Percentiles rank a stretch among this genome's conserved stretches.
Evolutionary conservation across 805 yeast genomes (phyloP).

Genomic region (Ascoidea rubescens): DNA sequence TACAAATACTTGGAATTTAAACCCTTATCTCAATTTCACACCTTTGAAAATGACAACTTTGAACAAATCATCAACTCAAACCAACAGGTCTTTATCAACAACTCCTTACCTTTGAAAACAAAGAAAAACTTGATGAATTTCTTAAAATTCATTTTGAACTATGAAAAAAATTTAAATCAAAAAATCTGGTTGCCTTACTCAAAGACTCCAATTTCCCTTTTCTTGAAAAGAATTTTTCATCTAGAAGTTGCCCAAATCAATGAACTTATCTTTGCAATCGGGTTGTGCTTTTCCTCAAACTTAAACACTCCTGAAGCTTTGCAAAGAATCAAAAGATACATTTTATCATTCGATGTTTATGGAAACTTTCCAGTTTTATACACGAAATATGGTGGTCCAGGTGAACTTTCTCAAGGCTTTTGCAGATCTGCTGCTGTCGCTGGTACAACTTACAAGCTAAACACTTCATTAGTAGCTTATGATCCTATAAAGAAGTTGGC

Average conservation of each 20-base stretch:
- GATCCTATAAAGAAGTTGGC: constrained; percentile 61
- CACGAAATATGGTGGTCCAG: constrained; percentile 91
- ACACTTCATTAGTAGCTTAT: constrained; percentile 48
- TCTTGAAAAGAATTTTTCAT: constrained; percentile 54
- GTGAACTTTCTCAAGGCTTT: constrained; percentile 92
- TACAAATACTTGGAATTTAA: constrained; percentile 87
- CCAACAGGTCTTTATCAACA: constrained; percentile 32
- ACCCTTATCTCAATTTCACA: constrained; percentile 76
- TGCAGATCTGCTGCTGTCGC: constrained; percentile 98
- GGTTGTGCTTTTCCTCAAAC: constrained; percentile 49
- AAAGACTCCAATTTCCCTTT: constrained; percentile 40
- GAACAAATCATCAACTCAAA: constrained; percentile 77
- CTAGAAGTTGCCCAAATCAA: constrained; percentile 61
- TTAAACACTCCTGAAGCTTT: constrained; percentile 65
- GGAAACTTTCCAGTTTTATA: constrained; percentile 89
- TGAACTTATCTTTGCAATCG: constrained; percentile 79
- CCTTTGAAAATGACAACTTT: constrained; percentile 85
- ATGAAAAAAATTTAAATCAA: constrained; percentile 39
- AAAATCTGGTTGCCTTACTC: constrained; percentile 39
- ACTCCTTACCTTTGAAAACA: constrained; percentile 41
- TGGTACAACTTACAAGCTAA: constrained; percentile 83
- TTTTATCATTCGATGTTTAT: constrained; percentile 77
- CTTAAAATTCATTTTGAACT: constrained; percentile 71
- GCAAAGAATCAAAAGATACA: constrained; percentile 68
- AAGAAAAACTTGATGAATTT: constrained; percentile 85